Evolutionary conservation across 768 basidiomycete genomes (phyloP).

Genomic region (Boletus eberwhitei): DNA sequence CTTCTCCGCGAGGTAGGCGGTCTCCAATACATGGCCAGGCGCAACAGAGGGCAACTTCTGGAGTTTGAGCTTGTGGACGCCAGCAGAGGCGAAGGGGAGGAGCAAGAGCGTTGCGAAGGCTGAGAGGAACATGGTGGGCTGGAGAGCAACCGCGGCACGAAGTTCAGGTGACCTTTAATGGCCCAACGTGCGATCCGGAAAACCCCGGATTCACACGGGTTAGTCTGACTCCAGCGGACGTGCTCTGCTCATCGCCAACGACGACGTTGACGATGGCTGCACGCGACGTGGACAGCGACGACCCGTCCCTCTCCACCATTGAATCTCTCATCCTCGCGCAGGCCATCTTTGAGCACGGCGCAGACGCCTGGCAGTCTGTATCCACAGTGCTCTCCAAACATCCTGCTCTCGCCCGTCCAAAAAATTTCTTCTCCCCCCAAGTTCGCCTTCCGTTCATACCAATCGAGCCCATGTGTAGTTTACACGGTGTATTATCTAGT

Average conservation of each 20-base stretch:
- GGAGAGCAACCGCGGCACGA: conserved; percentile 9
- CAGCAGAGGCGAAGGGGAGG: conserved; percentile 47
- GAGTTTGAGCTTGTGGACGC: conserved; percentile 83
- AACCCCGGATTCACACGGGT: conserved; percentile 19
- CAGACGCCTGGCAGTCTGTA: conserved; percentile 64
- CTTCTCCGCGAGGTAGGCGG: conserved; percentile 90
- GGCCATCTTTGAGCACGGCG: conserved; percentile 79
- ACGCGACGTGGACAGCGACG: conserved; percentile 5
- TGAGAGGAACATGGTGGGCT: conserved; percentile 43
- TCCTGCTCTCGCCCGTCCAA: conserved; percentile 61
- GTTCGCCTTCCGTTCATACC: conserved; percentile 35
- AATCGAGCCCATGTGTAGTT: conserved; percentile 10
- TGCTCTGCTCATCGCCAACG: neutral
- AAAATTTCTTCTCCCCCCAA: conserved; percentile 65
- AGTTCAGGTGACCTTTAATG: conserved; percentile 24
- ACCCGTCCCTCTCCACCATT: conserved; percentile 34
- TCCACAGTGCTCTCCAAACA: conserved; percentile 66
- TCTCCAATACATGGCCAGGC: conserved; percentile 65
- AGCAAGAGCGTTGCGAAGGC: conserved; percentile 38
- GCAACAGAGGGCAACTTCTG: conserved; percentile 72
- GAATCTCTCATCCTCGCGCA: conserved; percentile 84
- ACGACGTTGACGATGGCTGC: conserved; percentile 14
- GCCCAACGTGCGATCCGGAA: conserved; percentile 9
- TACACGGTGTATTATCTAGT: conserved; percentile 39
- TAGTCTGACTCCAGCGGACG: neutral